Evolutionary conservation across 331 rosid genomes (phyloP), one percentile per base, ranked within the genome.

Genomic region (Quercus phellos): DNA sequence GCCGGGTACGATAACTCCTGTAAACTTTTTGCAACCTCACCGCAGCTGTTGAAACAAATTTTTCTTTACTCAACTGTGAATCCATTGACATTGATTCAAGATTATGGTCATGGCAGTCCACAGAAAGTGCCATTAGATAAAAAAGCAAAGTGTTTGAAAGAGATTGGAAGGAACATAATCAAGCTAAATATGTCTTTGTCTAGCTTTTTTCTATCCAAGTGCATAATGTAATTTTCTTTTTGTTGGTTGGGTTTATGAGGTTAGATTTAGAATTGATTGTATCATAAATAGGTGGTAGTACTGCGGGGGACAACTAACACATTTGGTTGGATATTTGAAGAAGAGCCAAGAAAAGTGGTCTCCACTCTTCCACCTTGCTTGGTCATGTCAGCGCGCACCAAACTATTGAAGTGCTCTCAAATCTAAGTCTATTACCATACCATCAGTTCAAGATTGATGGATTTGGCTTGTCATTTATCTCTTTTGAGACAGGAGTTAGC

Each of bases 1-100:
- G 93, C 12, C 99, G 92, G 4, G 98, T 91, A 17, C 94, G 98
- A 80, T 95, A 93, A 58, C 99, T 89, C 76, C 97, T 75, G 81
- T 95, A 95, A 21, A 89, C 87, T 82, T 91, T 95, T 84, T 95
- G 97, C 59, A 95, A 67, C 83, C 55, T 82, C 72, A 92, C 81
- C 8, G 97, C 99, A 10, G 99, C 99, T 16, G 10, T 50, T 0
- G 80, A 35, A 38, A 73, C 51, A 34, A n/a, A 66, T 14, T 0
- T 34, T 34, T 1, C 27, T 34, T 5, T 34, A 32, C 14, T 34
- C 13, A 8, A 4, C 43, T 34, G 27, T 32, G 71, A 34, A 66
- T 66, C 71, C 51, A 66, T 66, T 59, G 50, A 34, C 27, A 34
- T 66, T 46, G 53, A 46, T 46, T 1, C 53, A 46, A 4, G 4